A percentile compares a stretch with the other conserved stretches of the same genome.
These are phyloP conservation scores for Penicillium corylophilum DNA, from an alignment of 2,329 filamentous ascomycete species.

Conservation along the genomic window DNA sequence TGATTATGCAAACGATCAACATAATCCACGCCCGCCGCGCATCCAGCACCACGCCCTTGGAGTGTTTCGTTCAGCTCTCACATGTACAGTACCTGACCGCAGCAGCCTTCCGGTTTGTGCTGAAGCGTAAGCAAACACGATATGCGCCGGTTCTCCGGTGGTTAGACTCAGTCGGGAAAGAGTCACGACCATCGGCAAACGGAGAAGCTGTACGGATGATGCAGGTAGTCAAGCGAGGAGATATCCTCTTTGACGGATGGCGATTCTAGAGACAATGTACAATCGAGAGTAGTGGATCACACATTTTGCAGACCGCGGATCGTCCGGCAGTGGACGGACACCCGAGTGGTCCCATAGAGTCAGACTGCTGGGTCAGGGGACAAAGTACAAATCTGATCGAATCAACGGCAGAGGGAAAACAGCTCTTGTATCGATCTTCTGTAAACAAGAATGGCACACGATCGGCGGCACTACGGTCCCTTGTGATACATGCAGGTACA, in stretches of 20 bases:
- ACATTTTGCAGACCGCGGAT: constrained; percentile 15
- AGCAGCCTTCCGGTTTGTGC: constrained; percentile 66
- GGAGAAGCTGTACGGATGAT: constrained; percentile 34
- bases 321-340: constrained; percentile 9
- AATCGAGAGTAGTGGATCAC: background rate
- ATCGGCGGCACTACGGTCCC: constrained; percentile 5
- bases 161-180: constrained; percentile 56
- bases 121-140: constrained; percentile 69
- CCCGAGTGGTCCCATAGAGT: constrained; percentile 10
- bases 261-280: constrained; percentile 26
- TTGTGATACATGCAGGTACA: background rate
- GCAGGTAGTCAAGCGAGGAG: constrained; percentile 35
- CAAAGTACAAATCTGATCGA: constrained; percentile 2
- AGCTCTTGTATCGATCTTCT: background rate
- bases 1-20: constrained; percentile 63
- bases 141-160: constrained; percentile 66
- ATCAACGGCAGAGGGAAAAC: background rate
- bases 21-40: constrained; percentile 57
- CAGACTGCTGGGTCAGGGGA: constrained; percentile 6
- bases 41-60: constrained; percentile 35
- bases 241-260: constrained; percentile 38
- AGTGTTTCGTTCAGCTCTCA: constrained; percentile 58
- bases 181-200: constrained; percentile 38
- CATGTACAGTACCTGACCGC: constrained; percentile 67
- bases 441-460: constrained; percentile 1